A percentile compares a stretch with the other conserved stretches of the same genome.
Conservation (phyloP, 2,329 filamentous ascomycete genomes). For the Celoporthe dispersa region DNA sequence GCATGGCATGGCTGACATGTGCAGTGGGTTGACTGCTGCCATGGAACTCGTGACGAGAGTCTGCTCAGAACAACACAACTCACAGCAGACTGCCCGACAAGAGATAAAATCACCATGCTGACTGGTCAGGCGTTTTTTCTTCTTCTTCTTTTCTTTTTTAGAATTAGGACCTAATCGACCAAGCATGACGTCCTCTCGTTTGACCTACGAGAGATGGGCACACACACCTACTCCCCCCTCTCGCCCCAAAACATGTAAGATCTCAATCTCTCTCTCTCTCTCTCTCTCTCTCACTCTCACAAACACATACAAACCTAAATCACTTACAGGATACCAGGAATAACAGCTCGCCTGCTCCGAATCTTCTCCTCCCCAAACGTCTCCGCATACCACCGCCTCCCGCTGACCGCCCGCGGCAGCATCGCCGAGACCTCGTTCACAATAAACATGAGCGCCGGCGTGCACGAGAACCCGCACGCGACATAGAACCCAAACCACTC, state of each 20-base stretch:
- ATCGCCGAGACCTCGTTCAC: slow-evolving; percentile 89
- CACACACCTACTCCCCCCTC: too few species aligned
- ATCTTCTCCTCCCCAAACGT: slow-evolving; percentile 87
- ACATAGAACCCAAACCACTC: slow-evolving; percentile 94
- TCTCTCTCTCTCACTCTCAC: neutral
- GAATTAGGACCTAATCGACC: neutral
- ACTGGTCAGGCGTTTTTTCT: neutral
- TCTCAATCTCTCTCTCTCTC: too few species aligned
- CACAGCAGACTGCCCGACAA: neutral
- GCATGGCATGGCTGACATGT: neutral
- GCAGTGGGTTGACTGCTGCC: neutral
- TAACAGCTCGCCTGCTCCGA: slow-evolving; percentile 72
- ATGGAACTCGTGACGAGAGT: neutral
- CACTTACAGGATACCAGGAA: slow-evolving; percentile 53
- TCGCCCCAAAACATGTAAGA: too few species aligned
- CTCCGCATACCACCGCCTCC: slow-evolving; percentile 83
- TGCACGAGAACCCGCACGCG: slow-evolving; percentile 67
- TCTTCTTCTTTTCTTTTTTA: too few species aligned
- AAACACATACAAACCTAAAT: too few species aligned
- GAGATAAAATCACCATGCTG: neutral
- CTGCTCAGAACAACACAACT: neutral
- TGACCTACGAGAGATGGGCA: too few species aligned
- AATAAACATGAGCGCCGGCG: slow-evolving; percentile 80
- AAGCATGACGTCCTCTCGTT: too few species aligned
- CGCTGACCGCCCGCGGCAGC: slow-evolving; percentile 82